These are phyloP conservation scores for Cercospora citrullina DNA, from an alignment of 2,329 filamentous ascomycete genomes.

Conservation along the genomic window DNA sequence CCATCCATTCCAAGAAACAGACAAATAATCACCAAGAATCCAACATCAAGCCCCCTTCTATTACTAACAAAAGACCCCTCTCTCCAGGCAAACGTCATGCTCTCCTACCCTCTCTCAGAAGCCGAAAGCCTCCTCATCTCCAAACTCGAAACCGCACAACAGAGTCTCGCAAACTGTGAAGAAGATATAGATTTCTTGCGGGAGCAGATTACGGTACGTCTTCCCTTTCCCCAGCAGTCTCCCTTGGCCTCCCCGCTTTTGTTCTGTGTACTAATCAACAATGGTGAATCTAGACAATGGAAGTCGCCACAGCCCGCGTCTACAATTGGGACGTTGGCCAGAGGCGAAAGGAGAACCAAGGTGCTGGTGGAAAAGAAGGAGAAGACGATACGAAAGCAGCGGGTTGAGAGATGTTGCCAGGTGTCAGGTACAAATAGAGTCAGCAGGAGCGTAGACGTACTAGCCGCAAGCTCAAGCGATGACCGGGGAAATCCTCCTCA, in stretches of 20 bases:
- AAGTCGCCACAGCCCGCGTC: constrained; percentile 93
- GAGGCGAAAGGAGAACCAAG: constrained; percentile 80
- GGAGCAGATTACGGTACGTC: constrained; percentile 88
- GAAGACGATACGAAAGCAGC: background rate
- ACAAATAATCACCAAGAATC: no score
- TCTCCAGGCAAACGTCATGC: constrained; percentile 89
- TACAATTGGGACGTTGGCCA: constrained; percentile 99
- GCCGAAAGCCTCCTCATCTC: constrained; percentile 74
- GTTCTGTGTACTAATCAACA: background rate
- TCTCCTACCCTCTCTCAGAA: constrained; percentile 88
- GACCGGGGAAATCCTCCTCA: no score
- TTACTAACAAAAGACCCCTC: background rate
- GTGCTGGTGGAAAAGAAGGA: constrained; percentile 8
- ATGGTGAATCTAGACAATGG: constrained; percentile 69
- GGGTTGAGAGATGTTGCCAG: background rate
- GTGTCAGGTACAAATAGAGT: no score
- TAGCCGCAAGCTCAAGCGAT: no score
- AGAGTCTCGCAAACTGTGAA: constrained; percentile 82
- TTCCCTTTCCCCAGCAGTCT: background rate
- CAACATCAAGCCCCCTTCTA: background rate
- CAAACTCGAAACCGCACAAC: constrained; percentile 77
- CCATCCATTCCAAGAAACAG: background rate
- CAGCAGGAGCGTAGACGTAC: no score
- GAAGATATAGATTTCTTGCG: constrained; percentile 94
- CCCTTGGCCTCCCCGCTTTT: background rate